Conservation (phyloP, 768 basidiomycete genomes). For the Lyophyllum decastes region DNA sequence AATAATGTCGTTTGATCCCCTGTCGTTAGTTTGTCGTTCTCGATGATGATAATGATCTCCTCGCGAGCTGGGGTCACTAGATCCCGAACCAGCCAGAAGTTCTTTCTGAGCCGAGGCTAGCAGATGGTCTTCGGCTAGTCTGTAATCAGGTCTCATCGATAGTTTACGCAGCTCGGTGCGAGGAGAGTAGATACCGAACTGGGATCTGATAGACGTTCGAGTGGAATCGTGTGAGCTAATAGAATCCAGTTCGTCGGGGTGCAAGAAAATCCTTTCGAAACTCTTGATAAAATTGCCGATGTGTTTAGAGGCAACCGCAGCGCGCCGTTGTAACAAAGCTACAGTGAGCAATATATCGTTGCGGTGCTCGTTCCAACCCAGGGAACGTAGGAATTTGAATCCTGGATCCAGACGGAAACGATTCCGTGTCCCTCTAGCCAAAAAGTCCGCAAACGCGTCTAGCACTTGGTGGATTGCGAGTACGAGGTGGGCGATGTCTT, state of each 20-base stretch:
- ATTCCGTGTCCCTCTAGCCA: background rate
- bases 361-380: background rate
- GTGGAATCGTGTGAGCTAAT: constrained; percentile 11
- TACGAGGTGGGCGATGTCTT: background rate
- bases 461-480: background rate
- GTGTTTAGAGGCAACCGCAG: background rate
- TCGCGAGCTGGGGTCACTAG: too few relatives aligned
- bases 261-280: background rate
- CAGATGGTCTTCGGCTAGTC: background rate
- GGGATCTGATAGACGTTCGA: background rate
- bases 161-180: background rate
- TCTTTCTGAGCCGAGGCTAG: background rate
- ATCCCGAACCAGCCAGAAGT: too few relatives aligned
- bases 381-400: background rate
- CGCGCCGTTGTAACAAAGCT: background rate
- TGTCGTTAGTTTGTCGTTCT: background rate
- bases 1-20: too few relatives aligned
- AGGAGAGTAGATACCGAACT: background rate
- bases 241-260: constrained; percentile 3
- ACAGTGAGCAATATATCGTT: background rate
- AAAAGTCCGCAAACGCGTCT: background rate
- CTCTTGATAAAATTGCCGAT: background rate
- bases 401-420: background rate
- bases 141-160: background rate
- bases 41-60: background rate